A percentile compares a stretch with the other conserved stretches of the same genome.
Evolutionary conservation across 2,329 filamentous ascomycete genomes (phyloP).

Genomic region (Alternaria arborescens): DNA sequence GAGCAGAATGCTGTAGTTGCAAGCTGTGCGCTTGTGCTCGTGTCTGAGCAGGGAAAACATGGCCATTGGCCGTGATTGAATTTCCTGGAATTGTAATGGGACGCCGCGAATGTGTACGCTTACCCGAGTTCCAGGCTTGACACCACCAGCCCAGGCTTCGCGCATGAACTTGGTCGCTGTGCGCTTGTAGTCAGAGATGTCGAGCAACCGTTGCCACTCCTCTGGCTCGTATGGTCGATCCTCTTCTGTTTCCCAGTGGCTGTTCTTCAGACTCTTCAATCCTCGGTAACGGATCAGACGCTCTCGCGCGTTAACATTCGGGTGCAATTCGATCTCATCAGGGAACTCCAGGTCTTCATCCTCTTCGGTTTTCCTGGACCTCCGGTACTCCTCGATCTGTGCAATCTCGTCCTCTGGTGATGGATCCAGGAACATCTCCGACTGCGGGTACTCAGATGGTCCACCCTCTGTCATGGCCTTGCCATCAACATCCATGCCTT

Average conservation of each 20-base stretch:
- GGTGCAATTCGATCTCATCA: constrained; percentile 94
- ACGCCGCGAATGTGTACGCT: constrained; percentile 75
- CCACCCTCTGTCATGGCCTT: constrained; percentile 75
- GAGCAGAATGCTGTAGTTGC: constrained; percentile 87
- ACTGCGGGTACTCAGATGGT: constrained; percentile 90
- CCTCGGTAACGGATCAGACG: constrained; percentile 87
- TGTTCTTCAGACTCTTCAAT: constrained; percentile 88
- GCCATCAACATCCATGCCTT: constrained; percentile 65
- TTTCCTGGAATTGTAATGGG: constrained; percentile 62
- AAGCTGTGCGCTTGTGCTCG: constrained; percentile 89
- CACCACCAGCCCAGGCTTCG: constrained; percentile 88
- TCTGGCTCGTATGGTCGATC: constrained; percentile 87
- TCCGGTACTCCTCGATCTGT: constrained; percentile 82
- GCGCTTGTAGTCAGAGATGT: constrained; percentile 88
- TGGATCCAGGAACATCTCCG: constrained; percentile 86
- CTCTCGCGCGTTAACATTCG: constrained; percentile 85
- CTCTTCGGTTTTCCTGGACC: constrained; percentile 78
- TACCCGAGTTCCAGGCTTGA: constrained; percentile 83
- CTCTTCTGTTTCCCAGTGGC: constrained; percentile 87
- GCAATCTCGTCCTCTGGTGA: constrained; percentile 83
- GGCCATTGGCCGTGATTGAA: constrained; percentile 68
- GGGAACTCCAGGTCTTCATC: constrained; percentile 95
- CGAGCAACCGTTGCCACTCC: constrained; percentile 86
- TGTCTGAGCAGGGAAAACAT: constrained; percentile 90
- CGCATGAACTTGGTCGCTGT: constrained; percentile 78